These are phyloP conservation scores for Myxozyma neotropica DNA, from an alignment of 805 yeast species.

Conservation along the genomic window DNA sequence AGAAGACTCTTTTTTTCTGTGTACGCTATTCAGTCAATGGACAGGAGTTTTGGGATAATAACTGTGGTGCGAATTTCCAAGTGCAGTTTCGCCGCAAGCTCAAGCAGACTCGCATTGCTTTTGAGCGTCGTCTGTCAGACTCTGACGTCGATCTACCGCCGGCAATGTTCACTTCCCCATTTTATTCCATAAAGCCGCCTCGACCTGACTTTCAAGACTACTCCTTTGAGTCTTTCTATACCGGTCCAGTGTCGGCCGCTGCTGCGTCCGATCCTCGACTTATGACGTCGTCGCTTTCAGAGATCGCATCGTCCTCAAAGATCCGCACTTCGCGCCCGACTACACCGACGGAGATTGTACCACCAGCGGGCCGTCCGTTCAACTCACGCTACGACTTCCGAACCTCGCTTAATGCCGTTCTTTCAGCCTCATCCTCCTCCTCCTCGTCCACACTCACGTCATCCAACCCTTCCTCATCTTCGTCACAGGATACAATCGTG, in stretches of 20 bases:
- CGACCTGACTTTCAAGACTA: conserved; percentile 21
- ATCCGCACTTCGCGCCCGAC: conserved; percentile 11
- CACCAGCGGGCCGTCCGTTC: conserved; percentile 33
- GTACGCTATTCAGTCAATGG: conserved; percentile 55
- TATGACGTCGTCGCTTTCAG: background rate
- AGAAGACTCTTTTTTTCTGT: conserved; percentile 53
- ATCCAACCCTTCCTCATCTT: background rate
- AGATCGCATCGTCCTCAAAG: background rate
- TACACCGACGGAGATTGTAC: conserved; percentile 26
- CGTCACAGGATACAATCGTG: conserved; percentile 6
- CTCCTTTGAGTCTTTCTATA: conserved; percentile 28
- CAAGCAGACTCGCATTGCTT: background rate
- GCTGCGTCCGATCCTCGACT: background rate
- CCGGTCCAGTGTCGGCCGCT: conserved; percentile 6
- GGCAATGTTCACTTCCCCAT: conserved; percentile 6
- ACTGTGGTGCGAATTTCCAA: conserved; percentile 59
- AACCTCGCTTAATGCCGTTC: conserved; percentile 34
- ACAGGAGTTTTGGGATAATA: conserved; percentile 78
- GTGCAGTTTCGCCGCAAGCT: conserved; percentile 46
- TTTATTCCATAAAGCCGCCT: conserved; percentile 13
- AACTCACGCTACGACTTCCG: conserved; percentile 41
- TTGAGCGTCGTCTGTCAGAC: conserved; percentile 22
- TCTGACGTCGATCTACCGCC: conserved; percentile 15
- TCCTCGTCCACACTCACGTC: conserved; percentile 9
- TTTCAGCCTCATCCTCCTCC: conserved; percentile 17